Percentiles rank a stretch among this genome's conserved stretches.
phyloP scores from a whole-genome alignment of 202 grass and related monocot genomes.

The Setaria viridis region DNA sequence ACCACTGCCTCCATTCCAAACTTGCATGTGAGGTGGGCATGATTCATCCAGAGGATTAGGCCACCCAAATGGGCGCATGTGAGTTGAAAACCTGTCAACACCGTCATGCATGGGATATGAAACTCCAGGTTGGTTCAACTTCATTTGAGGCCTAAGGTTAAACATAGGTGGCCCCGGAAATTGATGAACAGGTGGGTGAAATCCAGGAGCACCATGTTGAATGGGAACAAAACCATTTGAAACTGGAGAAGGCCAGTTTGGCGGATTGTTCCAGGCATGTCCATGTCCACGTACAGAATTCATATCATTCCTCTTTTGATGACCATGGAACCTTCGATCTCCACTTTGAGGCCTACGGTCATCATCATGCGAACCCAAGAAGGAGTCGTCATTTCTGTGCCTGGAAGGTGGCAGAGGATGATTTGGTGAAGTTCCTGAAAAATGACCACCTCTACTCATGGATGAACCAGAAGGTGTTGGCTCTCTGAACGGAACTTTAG shows the following conservation, averaged over 20 bases:
- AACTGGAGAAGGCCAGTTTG: conserved; percentile 78
- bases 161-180: conserved; percentile 81
- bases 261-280: conserved; percentile 79
- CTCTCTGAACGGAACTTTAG: conserved; percentile 67
- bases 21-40: conserved; percentile 75
- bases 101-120: conserved; percentile 87
- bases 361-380: conserved; percentile 71
- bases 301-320: conserved; percentile 74
- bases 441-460: conserved; percentile 62
- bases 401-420: conserved; percentile 54
- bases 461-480: conserved; percentile 78
- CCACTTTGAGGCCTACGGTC: conserved; percentile 72
- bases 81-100: conserved; percentile 74
- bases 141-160: conserved; percentile 82
- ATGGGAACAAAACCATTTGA: conserved; percentile 88
- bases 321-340: conserved; percentile 66
- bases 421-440: conserved; percentile 66
- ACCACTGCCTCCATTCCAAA: conserved; percentile 70
- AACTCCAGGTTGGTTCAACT: conserved; percentile 77
- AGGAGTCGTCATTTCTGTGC: conserved; percentile 65
- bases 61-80: conserved; percentile 92
- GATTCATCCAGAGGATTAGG: conserved; percentile 80
- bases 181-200: conserved; percentile 77
- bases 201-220: conserved; percentile 80
- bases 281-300: conserved; percentile 69